A percentile compares a stretch with the other conserved stretches of the same genome.
Evolutionary conservation across 108 stramenopile genomes (phyloP).

Genomic region (Cyclotella cryptica): DNA sequence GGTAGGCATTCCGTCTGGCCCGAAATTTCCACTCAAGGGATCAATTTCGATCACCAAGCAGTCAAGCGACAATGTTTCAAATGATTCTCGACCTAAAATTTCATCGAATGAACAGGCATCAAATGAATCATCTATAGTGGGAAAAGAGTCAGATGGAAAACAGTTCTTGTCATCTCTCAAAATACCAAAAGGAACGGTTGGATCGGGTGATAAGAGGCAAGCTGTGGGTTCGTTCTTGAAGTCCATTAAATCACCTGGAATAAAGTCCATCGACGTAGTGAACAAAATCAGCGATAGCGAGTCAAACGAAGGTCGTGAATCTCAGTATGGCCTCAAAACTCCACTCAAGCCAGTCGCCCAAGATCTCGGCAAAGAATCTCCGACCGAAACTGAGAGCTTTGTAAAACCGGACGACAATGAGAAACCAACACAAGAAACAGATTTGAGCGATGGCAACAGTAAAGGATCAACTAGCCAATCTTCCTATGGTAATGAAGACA

Average conservation of each 20-base stretch:
- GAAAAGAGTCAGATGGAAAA: not conserved
- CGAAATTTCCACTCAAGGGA: not conserved
- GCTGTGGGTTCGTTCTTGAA: slow-evolving; percentile 1
- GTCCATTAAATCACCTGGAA: not conserved
- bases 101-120: not conserved
- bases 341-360: not conserved
- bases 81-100: not conserved
- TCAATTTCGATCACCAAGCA: not conserved
- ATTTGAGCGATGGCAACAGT: no score
- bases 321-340: not conserved
- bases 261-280: not conserved
- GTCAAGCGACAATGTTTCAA: not conserved
- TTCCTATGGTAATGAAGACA: not conserved
- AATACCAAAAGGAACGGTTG: slow-evolving; percentile 1
- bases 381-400: no score
- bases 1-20: not conserved
- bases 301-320: not conserved
- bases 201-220: slow-evolving; percentile 2
- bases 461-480: not conserved
- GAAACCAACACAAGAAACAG: no score
- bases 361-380: not conserved
- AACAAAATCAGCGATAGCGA: not conserved
- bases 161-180: not conserved
- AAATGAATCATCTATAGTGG: not conserved
- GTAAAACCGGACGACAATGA: no score